phyloP scores from a whole-genome alignment of 1,139 yeast genomes.

The Nakaseomyces bracarensis region DNA sequence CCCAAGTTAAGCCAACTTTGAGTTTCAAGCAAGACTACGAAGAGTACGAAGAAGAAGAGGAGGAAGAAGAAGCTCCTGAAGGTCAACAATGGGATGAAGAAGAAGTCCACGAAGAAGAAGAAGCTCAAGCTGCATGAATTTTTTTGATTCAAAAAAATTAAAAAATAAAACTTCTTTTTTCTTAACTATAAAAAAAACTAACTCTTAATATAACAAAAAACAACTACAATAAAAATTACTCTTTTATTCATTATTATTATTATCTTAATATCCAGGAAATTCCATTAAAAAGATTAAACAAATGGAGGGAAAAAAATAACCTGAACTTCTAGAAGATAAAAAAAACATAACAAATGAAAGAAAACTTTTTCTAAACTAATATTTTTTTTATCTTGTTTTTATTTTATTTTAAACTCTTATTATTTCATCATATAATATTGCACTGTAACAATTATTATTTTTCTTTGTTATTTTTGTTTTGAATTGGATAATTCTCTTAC shows the following conservation, averaged over 20 bases:
- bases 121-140: slow-evolving; percentile 8
- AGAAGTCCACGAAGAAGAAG: slow-evolving; percentile 14
- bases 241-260: too few species aligned
- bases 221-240: too few species aligned
- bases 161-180: too few species aligned
- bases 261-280: too few species aligned
- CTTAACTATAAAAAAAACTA: too few species aligned
- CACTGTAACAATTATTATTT: slow-evolving; percentile 1
- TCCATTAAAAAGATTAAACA: not conserved
- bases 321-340: not conserved
- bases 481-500: too few species aligned
- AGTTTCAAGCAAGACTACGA: slow-evolving; percentile 68
- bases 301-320: not conserved
- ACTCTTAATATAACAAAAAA: too few species aligned
- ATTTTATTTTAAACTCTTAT: not conserved
- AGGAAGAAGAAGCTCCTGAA: slow-evolving; percentile 44
- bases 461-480: not conserved
- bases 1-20: slow-evolving; percentile 89
- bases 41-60: slow-evolving; percentile 58
- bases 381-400: slow-evolving; percentile 3
- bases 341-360: not conserved
- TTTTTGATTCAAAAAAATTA: not conserved
- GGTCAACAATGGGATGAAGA: slow-evolving; percentile 38
- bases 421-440: not conserved
- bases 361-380: not conserved